Evolutionary conservation across 176 grass and related monocot species (phyloP).

Genomic region (Themeda triandra): DNA sequence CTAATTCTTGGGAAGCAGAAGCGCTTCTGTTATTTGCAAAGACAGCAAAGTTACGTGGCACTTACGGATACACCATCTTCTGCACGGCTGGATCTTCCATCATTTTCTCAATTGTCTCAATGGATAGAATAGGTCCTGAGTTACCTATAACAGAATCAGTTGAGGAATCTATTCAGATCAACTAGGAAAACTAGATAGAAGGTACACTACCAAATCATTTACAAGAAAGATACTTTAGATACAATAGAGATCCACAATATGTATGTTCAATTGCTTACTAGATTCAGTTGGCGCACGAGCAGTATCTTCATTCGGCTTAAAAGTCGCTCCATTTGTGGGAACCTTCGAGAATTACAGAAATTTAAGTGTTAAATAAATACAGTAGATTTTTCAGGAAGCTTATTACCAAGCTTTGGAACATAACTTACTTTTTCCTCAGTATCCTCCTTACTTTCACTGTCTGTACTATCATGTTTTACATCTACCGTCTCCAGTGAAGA

Average conservation of each 20-base stretch:
- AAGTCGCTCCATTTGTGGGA: slow-evolving; percentile 74
- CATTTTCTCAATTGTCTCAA: slow-evolving; percentile 98
- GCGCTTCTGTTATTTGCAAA: not conserved
- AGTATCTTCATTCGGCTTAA: slow-evolving; percentile 50
- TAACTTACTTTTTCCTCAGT: slow-evolving; percentile 55
- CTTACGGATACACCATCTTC: slow-evolving; percentile 99
- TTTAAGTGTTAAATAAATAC: slow-evolving; percentile 10
- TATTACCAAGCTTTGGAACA: slow-evolving; percentile 4
- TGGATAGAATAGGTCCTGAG: slow-evolving; percentile 58
- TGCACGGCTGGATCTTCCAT: slow-evolving; percentile 98
- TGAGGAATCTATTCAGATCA: slow-evolving; percentile 2
- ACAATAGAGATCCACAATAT: slow-evolving; percentile 4
- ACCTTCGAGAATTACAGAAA: slow-evolving; percentile 47
- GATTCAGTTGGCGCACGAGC: slow-evolving; percentile 49
- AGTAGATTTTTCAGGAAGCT: slow-evolving; percentile 1
- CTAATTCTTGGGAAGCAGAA: not conserved
- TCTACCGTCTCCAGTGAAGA: slow-evolving; percentile 55
- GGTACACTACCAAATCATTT: slow-evolving; percentile 16
- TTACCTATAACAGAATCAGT: slow-evolving; percentile 44
- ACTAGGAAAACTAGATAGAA: slow-evolving; percentile 1
- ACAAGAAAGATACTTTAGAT: slow-evolving; percentile 7
- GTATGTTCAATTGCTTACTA: slow-evolving; percentile 40
- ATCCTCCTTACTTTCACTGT: slow-evolving; percentile 44
- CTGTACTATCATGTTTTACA: slow-evolving; percentile 33
- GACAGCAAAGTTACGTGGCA: slow-evolving; percentile 1